Evolutionary conservation across 108 stramenopile genomes (phyloP).

Genomic region (Bacterosira constricta): DNA sequence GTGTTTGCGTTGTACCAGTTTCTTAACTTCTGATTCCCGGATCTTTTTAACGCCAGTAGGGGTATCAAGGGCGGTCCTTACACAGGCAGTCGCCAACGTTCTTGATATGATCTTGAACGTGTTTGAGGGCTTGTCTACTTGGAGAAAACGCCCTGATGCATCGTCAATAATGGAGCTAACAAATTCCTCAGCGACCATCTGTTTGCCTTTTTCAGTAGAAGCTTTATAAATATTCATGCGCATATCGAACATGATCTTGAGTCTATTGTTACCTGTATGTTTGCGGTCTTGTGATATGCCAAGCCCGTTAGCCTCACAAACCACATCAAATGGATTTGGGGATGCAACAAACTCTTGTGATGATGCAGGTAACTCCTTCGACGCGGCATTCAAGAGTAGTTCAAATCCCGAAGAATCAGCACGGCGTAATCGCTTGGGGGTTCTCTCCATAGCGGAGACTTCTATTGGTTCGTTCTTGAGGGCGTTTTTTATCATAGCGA

Average conservation of each 20-base stretch:
- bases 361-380: no score
- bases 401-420: background rate
- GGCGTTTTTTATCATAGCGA: background rate
- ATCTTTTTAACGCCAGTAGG: background rate
- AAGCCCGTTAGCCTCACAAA: background rate
- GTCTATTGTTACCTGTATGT: slow-evolving; percentile 12
- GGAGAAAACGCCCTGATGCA: slow-evolving; percentile 9
- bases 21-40: background rate
- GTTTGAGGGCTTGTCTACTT: background rate
- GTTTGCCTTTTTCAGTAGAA: background rate
- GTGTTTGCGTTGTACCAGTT: background rate
- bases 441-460: background rate
- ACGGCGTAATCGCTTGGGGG: background rate
- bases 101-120: background rate
- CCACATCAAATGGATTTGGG: slow-evolving; percentile 12
- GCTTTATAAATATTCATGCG: background rate
- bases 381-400: background rate
- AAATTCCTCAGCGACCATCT: background rate
- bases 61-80: background rate
- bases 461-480: background rate
- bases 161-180: slow-evolving; percentile 11
- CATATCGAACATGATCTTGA: slow-evolving; percentile 8
- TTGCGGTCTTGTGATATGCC: background rate
- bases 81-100: background rate
- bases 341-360: background rate